Evolutionary conservation across 768 basidiomycete genomes (phyloP).

Genomic region (Russula brevipes): DNA sequence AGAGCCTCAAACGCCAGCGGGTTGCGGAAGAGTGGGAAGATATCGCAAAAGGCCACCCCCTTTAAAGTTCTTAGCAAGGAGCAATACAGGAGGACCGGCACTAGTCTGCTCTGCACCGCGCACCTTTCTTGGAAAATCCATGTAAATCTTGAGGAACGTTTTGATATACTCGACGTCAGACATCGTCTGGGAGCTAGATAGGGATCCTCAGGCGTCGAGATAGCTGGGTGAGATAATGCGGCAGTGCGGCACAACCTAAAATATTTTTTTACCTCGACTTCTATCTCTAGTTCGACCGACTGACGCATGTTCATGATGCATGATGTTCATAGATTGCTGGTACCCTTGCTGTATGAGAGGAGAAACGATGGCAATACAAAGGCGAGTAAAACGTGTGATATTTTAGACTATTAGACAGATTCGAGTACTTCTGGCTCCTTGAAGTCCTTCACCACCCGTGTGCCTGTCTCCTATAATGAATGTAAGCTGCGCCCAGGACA

Average conservation of each 20-base stretch:
- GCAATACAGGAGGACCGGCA: too few species aligned
- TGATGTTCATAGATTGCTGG: slow-evolving; percentile 36
- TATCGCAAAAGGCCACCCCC: slow-evolving; percentile 92
- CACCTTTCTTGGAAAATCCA: slow-evolving; percentile 91
- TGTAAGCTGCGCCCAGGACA: slow-evolving; percentile 17
- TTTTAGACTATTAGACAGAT: slow-evolving; percentile 61
- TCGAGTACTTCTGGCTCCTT: slow-evolving; percentile 95
- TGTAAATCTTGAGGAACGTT: slow-evolving; percentile 52
- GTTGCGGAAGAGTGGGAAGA: slow-evolving; percentile 86
- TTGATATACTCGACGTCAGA: slow-evolving; percentile 71
- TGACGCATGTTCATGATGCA: too few species aligned
- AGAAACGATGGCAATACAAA: slow-evolving; percentile 27
- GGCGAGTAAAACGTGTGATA: slow-evolving; percentile 17
- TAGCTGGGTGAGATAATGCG: neutral
- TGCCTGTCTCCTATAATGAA: slow-evolving; percentile 76
- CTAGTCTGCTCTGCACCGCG: slow-evolving; percentile 14
- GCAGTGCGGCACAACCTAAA: too few species aligned
- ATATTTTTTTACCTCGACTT: too few species aligned
- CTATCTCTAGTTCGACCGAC: too few species aligned
- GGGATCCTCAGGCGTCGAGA: neutral
- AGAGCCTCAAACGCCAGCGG: slow-evolving; percentile 87
- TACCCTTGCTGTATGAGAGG: slow-evolving; percentile 37
- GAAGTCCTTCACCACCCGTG: slow-evolving; percentile 91
- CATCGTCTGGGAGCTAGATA: slow-evolving; percentile 38
- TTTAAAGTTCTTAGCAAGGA: slow-evolving; percentile 29